Base-by-base conservation (phyloP, 805 yeast species). In the Blastobotrys robertii region DNA sequence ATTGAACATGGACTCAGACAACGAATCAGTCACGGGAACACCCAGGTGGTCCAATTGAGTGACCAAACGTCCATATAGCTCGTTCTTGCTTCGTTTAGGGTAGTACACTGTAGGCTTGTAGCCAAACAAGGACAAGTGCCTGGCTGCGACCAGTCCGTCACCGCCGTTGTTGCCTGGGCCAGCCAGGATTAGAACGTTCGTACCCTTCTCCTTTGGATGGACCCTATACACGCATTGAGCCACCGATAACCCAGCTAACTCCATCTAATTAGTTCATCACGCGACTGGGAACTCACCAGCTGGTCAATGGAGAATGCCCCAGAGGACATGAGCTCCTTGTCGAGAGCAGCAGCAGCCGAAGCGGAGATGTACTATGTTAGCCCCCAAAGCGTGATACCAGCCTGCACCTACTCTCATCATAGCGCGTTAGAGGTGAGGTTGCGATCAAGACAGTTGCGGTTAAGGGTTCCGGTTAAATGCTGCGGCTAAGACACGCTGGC, bases 101-200 rank as follows among this genome's bases (percentile, higher is more conserved):
- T 87, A 88, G 60, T 73, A 87, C 0, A 90, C 71, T 3, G 73
- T 65, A 1, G 97, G 95, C 4, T 67, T 64, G 58, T 79, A 85
- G 2, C 92, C 92, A 69, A 92, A 77, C 9, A 87, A 64, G 50
- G 76, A 76, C 49, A 92, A 66, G 59, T 92, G 98, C 35, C 98
- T 71, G 1, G 97, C 95, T 25, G 96, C 94, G 1, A 92, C 98
- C 10, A 92, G 66, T 0, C 97, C 98, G 63, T 92, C 98, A 2
- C 97, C 45, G 45, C 72, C 90, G 57, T 92, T 92, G 57, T 92
- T 92, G 1, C 98, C 98, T 0, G 97, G 97, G 0, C 98, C 98
- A 8, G 81, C 86, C 4, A 92, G 67, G 1, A 92, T 73, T 34
- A 88, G 64, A 1, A 87, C 79, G 8, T 61, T 65, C 32, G 66